Conservation (phyloP, 169 alveolate species). For the Plasmodium berghei region DNA sequence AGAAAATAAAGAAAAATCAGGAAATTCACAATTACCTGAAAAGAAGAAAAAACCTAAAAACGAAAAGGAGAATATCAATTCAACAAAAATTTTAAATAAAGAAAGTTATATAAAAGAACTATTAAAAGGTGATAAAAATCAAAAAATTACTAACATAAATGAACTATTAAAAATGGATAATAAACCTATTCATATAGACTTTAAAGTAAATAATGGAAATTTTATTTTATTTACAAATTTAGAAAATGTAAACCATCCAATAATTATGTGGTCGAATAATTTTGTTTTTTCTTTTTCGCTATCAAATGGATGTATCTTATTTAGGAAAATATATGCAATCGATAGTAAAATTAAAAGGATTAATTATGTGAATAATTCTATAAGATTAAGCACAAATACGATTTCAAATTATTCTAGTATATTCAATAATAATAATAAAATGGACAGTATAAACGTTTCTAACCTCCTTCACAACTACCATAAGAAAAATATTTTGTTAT, state of each 20-base stretch:
- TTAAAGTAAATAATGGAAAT: slow-evolving; percentile 74
- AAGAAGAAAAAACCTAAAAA: neutral
- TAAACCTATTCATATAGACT: slow-evolving; percentile 67
- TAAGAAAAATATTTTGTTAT: slow-evolving; percentile 50
- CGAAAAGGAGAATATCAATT: neutral
- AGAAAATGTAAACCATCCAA: slow-evolving; percentile 65
- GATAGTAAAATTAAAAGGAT: slow-evolving; percentile 74
- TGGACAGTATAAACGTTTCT: slow-evolving; percentile 9
- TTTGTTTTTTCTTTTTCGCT: slow-evolving; percentile 66
- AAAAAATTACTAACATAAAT: slow-evolving; percentile 56
- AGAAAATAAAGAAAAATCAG: neutral
- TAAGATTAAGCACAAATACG: neutral
- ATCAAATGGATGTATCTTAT: slow-evolving; percentile 53
- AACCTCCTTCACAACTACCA: slow-evolving; percentile 65
- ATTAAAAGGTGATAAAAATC: slow-evolving; percentile 35
- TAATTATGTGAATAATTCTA: slow-evolving; percentile 36
- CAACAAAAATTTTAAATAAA: neutral
- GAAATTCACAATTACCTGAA: slow-evolving; percentile 6
- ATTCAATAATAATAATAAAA: neutral
- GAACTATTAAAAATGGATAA: slow-evolving; percentile 65
- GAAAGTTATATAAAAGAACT: slow-evolving; percentile 36
- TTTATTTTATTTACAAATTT: slow-evolving; percentile 66
- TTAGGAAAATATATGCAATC: slow-evolving; percentile 70
- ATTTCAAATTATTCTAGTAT: neutral
- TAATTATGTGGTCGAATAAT: slow-evolving; percentile 73